Base-by-base conservation (phyloP, 2,329 filamentous ascomycete genomes). In the Aspergillus costaricaensis region DNA sequence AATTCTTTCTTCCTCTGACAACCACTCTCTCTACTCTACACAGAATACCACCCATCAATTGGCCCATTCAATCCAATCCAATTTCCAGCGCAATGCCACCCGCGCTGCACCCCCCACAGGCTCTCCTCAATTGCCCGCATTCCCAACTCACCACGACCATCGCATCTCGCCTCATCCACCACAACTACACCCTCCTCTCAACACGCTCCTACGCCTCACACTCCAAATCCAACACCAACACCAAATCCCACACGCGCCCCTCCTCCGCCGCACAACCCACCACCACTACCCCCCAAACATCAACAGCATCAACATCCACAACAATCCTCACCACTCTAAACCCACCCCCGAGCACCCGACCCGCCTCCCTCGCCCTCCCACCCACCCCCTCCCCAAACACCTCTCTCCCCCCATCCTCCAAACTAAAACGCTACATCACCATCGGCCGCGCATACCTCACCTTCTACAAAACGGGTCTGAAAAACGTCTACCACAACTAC, bases 391-490 rank as follows among this genome's bases (percentile, higher is more conserved):
- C 14, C 17, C n/a, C 58, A 36, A 36, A 36, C 2, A 71, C 81
- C 19, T 70, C 76, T 7, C 74, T 83, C 27, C 71, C 79, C 19
- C 72, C 85, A 58, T 43, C 58, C n/a, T 67, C 65, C 23, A 73
- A 73, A 59, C 55, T 74, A 8, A 72, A 72, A 53, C 72, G 73
- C 61, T 70, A 70, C 63, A 53, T 76, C 51, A 75, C 76, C 47
- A 78, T 88, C 27, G 94, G 91, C 63, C 89, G 90, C 73, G 86
- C 90, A 55, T 96, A 96, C 76, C 75, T 90, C 9, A 77, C 77
- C 38, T 98, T 98, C 84, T 98, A 97, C 86, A 96, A 95, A 78
- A 83, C 86, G 1, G 94, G 93, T 17, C 77, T 96, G 32, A 87
- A 88, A 71, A 87, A 89, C 68, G 87, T 96, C 55, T 87, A 86